Conservation (phyloP, 2,329 filamentous ascomycete species). For the Amauroascus verrucosus region DNA sequence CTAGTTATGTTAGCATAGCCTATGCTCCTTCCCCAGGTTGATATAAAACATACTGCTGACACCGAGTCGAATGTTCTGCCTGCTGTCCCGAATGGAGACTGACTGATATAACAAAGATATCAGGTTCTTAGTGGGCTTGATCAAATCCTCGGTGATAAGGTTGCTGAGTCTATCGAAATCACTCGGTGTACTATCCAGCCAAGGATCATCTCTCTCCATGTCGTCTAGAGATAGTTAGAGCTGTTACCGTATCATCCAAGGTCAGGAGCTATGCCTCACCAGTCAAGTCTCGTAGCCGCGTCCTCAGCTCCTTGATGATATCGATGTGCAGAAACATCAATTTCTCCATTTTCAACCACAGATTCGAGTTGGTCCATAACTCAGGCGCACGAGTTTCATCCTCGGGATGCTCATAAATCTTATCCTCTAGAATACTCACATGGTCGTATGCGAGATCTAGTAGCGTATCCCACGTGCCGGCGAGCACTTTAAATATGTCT, state of each 20-base stretch:
- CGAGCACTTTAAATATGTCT: constrained; percentile 42
- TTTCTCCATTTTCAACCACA: constrained; percentile 46
- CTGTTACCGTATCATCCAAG: constrained; percentile 4
- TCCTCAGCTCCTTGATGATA: constrained; percentile 38
- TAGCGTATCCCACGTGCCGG: constrained; percentile 38
- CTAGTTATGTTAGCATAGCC: constrained; percentile 13
- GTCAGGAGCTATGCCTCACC: constrained; percentile 15
- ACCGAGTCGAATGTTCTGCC: constrained; percentile 41
- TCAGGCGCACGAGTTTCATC: constrained; percentile 45
- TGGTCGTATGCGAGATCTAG: constrained; percentile 40
- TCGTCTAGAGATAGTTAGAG: constrained; percentile 16
- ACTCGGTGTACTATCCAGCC: constrained; percentile 33
- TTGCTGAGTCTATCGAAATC: constrained; percentile 40
- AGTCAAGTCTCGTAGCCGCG: constrained; percentile 35
- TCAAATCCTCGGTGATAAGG: constrained; percentile 42
- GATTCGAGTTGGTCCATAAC: constrained; percentile 42
- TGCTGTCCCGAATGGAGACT: constrained; percentile 44
- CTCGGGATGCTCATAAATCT: constrained; percentile 45
- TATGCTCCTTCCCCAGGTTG: not conserved
- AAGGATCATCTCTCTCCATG: constrained; percentile 26
- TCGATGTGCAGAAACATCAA: constrained; percentile 43
- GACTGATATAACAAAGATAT: constrained; percentile 45
- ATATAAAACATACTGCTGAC: constrained; percentile 37
- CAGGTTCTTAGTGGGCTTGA: constrained; percentile 42
- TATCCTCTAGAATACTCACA: constrained; percentile 42